A percentile compares a stretch with the other conserved stretches of the same genome.
phyloP scores from a whole-genome alignment of 2,329 filamentous ascomycete genomes.

The Aspergillus unguis region DNA sequence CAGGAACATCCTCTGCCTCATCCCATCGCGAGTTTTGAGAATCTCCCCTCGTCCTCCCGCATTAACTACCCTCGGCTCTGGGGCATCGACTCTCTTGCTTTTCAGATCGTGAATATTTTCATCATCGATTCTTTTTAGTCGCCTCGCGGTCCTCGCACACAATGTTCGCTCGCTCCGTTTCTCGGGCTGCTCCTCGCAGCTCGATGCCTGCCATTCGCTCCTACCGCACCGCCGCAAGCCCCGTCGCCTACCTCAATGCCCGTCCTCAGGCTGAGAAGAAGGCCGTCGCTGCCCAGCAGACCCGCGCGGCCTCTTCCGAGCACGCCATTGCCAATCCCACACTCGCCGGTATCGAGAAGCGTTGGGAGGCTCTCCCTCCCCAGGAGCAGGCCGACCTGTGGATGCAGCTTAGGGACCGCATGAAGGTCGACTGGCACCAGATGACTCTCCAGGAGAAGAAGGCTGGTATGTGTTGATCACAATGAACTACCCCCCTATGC shows the following conservation, averaged over 20 bases:
- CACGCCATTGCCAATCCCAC: conserved; percentile 98
- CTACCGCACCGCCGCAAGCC: conserved; percentile 27
- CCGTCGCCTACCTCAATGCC: conserved; percentile 39
- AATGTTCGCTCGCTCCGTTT: conserved; percentile 48
- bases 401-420: conserved; percentile 97
- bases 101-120: conserved; percentile 17
- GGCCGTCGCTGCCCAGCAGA: conserved; percentile 48
- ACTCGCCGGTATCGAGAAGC: conserved; percentile 96
- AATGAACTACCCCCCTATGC: neutral
- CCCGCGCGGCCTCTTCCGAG: conserved; percentile 58
- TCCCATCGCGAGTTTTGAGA: conserved; percentile 28
- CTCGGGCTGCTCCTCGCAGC: conserved; percentile 45
- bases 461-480: conserved; percentile 71
- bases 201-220: conserved; percentile 37
- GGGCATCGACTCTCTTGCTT: conserved; percentile 22
- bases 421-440: conserved; percentile 97
- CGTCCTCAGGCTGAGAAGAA: conserved; percentile 30
- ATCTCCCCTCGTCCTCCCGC: conserved; percentile 29
- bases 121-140: conserved; percentile 30
- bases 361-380: conserved; percentile 96
- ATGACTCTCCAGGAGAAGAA: conserved; percentile 98
- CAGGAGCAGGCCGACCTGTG: conserved; percentile 99
- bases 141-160: conserved; percentile 32
- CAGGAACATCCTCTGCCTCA: conserved; percentile 32
- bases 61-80: conserved; percentile 23